Evolutionary conservation across 108 stramenopile genomes (phyloP).

Genomic region (Aurantiochytrium sp.): DNA sequence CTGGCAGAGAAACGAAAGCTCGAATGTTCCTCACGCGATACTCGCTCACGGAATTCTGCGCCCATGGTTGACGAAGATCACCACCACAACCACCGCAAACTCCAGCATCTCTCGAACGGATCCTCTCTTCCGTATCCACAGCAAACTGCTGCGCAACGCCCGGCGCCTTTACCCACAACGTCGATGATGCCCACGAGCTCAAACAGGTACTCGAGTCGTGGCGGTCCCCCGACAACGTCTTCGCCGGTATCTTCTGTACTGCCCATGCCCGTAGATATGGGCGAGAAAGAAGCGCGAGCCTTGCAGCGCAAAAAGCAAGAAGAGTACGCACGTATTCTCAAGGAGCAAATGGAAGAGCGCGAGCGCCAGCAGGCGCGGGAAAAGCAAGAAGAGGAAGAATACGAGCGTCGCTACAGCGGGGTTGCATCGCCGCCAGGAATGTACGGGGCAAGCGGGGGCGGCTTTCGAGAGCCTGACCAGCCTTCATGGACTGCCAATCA

Average conservation of each 20-base stretch:
- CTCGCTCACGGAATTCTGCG: background rate
- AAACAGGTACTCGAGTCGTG: background rate
- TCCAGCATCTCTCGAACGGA: too few species aligned
- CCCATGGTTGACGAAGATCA: background rate
- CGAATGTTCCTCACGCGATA: background rate
- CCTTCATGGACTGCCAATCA: background rate
- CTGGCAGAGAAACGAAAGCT: background rate
- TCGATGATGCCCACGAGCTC: background rate
- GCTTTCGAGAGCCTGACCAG: background rate
- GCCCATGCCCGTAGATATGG: background rate
- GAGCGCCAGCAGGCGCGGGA: background rate
- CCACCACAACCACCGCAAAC: too few species aligned
- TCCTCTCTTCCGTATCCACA: too few species aligned
- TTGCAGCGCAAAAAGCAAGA: slow-evolving; percentile 8
- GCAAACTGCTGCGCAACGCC: too few species aligned
- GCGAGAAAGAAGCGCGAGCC: slow-evolving; percentile 1
- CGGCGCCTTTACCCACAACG: too few species aligned
- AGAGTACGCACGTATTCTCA: background rate
- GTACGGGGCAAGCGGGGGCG: background rate
- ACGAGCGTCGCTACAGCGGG: background rate
- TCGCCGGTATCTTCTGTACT: background rate
- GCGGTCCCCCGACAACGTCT: background rate
- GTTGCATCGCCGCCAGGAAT: background rate
- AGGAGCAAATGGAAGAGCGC: slow-evolving; percentile 5
- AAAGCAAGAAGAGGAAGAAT: background rate